phyloP scores from a whole-genome alignment of 164 flowering plant genomes.

The Annona cherimola region DNA sequence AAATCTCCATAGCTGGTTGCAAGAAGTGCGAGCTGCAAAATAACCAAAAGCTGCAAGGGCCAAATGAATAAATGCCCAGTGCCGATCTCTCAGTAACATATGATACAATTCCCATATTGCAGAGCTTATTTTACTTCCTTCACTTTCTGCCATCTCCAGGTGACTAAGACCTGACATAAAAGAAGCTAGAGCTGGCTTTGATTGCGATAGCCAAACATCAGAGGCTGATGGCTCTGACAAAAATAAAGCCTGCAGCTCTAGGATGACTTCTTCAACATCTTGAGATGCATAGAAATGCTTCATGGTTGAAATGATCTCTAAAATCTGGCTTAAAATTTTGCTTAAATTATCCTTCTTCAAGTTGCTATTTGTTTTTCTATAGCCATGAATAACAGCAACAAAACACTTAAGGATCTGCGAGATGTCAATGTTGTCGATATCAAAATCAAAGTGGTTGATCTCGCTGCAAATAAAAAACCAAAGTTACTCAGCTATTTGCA shows the following conservation, averaged over 20 bases:
- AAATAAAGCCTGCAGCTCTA: conserved; percentile 67
- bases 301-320: conserved; percentile 52
- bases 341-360: conserved; percentile 29
- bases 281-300: conserved; percentile 50
- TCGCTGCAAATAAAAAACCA: conserved; percentile 37
- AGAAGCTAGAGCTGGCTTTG: conserved; percentile 62
- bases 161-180: conserved; percentile 69
- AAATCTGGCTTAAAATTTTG: conserved; percentile 53
- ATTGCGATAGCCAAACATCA: conserved; percentile 33
- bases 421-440: conserved; percentile 42
- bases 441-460: conserved; percentile 26
- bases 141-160: conserved; percentile 52
- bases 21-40: conserved; percentile 74
- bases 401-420: conserved; percentile 38
- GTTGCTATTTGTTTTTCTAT: conserved; percentile 29
- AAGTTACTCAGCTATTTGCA: not conserved
- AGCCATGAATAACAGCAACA: conserved; percentile 35
- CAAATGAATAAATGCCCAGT: conserved; percentile 81
- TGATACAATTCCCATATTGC: conserved; percentile 77
- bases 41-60: conserved; percentile 71
- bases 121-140: conserved; percentile 36
- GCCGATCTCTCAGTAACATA: conserved; percentile 65
- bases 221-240: conserved; percentile 28
- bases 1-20: conserved; percentile 85
- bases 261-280: conserved; percentile 54